These are phyloP conservation scores for Aspergillus haitiensis DNA, from an alignment of 495 filamentous ascomycete genomes.

Conservation along the genomic window DNA sequence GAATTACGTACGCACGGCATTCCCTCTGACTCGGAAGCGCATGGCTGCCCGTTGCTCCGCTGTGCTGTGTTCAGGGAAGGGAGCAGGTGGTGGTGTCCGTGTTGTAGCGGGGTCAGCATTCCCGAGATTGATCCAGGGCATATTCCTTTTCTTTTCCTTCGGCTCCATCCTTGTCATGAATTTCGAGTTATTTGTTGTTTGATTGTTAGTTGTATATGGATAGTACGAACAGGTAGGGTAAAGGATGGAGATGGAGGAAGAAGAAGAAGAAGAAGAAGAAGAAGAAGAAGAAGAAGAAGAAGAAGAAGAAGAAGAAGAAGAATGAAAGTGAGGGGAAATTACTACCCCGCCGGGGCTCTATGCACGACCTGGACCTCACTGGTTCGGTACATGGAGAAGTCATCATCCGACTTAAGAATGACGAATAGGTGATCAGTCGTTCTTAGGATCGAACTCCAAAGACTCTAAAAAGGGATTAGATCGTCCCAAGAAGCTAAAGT, in stretches of 20 bases:
- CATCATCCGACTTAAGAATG: not conserved
- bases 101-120: constrained; percentile 31
- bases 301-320: not conserved
- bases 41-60: constrained; percentile 49
- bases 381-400: not conserved
- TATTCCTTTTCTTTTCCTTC: constrained; percentile 7
- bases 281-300: not conserved
- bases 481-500: no score
- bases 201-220: not conserved
- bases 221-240: not conserved
- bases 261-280: not conserved
- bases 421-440: not conserved
- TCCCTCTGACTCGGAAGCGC: constrained; percentile 61
- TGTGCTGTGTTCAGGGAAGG: constrained; percentile 41
- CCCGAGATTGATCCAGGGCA: constrained; percentile 30
- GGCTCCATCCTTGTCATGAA: no score
- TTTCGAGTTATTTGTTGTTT: no score
- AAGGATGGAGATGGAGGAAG: not conserved
- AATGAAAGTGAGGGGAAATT: not conserved
- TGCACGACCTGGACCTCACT: not conserved
- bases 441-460: not conserved
- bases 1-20: constrained; percentile 46
- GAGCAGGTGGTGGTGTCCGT: constrained; percentile 48
- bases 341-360: not conserved
- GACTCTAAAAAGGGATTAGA: no score